These are phyloP conservation scores for Mortierella sp. DNA, from an alignment of 371 early-diverging fungal species.

Conservation along the genomic window DNA sequence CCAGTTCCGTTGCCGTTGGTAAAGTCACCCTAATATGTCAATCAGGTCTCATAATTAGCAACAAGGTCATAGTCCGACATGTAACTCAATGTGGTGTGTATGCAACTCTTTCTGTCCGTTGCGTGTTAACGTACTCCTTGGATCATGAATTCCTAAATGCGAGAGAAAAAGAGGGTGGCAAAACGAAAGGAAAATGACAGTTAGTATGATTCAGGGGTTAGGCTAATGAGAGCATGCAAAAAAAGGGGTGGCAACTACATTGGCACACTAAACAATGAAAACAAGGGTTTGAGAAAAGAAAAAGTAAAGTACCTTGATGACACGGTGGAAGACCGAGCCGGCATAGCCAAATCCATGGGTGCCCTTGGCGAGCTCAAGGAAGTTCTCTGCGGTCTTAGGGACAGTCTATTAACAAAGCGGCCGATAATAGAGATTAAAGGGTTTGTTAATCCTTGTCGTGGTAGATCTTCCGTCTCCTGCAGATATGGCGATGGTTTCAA, in stretches of 20 bases:
- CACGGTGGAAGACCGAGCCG: conserved; percentile 92
- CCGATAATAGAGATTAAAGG: not conserved
- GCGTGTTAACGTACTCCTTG: conserved; percentile 62
- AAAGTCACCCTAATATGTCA: conserved; percentile 80
- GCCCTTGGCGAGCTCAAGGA: conserved; percentile 88
- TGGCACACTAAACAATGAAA: not conserved
- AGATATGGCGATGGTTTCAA: not conserved
- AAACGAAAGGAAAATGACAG: too few species aligned
- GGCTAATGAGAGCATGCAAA: not conserved
- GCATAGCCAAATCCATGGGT: conserved; percentile 91
- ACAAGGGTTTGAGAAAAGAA: not conserved
- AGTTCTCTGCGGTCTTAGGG: conserved; percentile 94
- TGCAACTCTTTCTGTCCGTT: not conserved
- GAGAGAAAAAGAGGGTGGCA: too few species aligned
- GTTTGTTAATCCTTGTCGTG: not conserved
- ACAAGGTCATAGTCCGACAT: too few species aligned
- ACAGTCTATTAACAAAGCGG: conserved; percentile 67
- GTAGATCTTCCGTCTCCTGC: not conserved
- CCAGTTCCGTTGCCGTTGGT: conserved; percentile 94
- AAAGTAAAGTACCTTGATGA: conserved; percentile 72
- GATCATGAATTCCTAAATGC: conserved; percentile 81
- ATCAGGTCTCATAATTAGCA: too few species aligned
- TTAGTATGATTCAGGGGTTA: not conserved
- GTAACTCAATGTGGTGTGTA: too few species aligned
- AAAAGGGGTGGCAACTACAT: not conserved